Conservation (phyloP, 2,329 filamentous ascomycete species). For the Arthrocladium fulminans region DNA sequence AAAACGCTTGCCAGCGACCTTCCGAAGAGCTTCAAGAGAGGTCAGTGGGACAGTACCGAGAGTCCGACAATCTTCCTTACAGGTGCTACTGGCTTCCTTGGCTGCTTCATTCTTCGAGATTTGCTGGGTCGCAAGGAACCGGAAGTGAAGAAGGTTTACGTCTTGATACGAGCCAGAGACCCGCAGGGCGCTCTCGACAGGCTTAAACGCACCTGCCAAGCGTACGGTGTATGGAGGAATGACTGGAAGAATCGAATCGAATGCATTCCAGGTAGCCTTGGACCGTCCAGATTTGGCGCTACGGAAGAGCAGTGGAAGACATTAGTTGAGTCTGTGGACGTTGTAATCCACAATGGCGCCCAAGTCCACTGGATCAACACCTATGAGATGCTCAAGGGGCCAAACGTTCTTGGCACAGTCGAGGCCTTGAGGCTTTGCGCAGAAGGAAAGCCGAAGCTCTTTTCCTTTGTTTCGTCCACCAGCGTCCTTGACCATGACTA, state of each 20-base stretch:
- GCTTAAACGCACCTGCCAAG: constrained; percentile 58
- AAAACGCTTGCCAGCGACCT: constrained; percentile 39
- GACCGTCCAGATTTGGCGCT: constrained; percentile 65
- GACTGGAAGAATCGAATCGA: constrained; percentile 58
- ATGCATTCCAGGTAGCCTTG: constrained; percentile 64
- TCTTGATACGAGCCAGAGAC: constrained; percentile 64
- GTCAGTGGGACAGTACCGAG: constrained; percentile 24
- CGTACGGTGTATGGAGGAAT: constrained; percentile 70
- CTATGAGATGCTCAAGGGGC: constrained; percentile 60
- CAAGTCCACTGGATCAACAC: constrained; percentile 69
- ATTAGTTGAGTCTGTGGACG: constrained; percentile 58
- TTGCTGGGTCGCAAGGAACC: constrained; percentile 54
- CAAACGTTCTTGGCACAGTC: constrained; percentile 76
- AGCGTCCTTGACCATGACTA: constrained; percentile 72
- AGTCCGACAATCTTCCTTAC: constrained; percentile 66
- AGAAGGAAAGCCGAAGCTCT: constrained; percentile 66
- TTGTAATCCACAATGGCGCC: constrained; percentile 75
- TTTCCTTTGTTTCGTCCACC: constrained; percentile 76
- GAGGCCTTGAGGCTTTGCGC: constrained; percentile 67
- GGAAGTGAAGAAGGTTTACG: constrained; percentile 53
- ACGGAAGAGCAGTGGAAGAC: constrained; percentile 55
- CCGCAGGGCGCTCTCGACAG: constrained; percentile 53
- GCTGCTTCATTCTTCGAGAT: constrained; percentile 69
- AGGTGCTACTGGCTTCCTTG: constrained; percentile 83
- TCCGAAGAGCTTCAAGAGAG: constrained; percentile 34